phyloP scores from a whole-genome alignment of 306 rosid genomes.

The Fragaria iinumae region DNA sequence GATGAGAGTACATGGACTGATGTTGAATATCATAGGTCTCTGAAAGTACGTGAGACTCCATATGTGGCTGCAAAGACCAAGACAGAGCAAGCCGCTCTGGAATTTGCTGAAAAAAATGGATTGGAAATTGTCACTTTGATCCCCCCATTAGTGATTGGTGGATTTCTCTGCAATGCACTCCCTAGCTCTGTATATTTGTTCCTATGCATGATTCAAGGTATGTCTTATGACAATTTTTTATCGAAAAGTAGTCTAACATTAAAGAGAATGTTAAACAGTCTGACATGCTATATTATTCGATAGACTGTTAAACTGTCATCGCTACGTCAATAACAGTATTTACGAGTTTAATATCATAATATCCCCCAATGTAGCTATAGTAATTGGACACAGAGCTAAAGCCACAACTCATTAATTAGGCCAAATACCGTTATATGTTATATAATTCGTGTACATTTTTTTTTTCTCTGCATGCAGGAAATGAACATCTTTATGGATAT shows the following conservation, averaged over 20 bases:
- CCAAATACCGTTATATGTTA: neutral
- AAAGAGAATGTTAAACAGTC: too few relatives aligned
- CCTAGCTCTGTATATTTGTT: constrained; percentile 35
- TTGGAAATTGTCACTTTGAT: constrained; percentile 51
- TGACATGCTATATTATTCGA: too few relatives aligned
- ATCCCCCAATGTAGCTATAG: neutral
- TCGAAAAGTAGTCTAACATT: neutral
- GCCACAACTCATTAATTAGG: neutral
- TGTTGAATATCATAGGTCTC: constrained; percentile 21
- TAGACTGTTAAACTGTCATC: too few relatives aligned
- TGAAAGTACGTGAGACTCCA: constrained; percentile 23
- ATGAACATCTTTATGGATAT: constrained; percentile 30
- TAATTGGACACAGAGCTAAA: neutral
- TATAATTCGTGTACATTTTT: neutral
- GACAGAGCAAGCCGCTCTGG: constrained; percentile 47
- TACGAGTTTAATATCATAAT: neutral
- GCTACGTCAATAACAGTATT: neutral
- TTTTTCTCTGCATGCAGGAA: constrained; percentile 25
- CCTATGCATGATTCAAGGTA: constrained; percentile 43
- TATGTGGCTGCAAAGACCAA: constrained; percentile 51
- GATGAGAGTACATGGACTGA: constrained; percentile 61
- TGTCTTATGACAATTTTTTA: neutral
- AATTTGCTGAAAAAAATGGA: constrained; percentile 46
- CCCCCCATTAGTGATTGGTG: constrained; percentile 51
- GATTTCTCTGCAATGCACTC: constrained; percentile 51